phyloP scores from a whole-genome alignment of 2,329 filamentous ascomycete species.

The Phialophora verrucosa region DNA sequence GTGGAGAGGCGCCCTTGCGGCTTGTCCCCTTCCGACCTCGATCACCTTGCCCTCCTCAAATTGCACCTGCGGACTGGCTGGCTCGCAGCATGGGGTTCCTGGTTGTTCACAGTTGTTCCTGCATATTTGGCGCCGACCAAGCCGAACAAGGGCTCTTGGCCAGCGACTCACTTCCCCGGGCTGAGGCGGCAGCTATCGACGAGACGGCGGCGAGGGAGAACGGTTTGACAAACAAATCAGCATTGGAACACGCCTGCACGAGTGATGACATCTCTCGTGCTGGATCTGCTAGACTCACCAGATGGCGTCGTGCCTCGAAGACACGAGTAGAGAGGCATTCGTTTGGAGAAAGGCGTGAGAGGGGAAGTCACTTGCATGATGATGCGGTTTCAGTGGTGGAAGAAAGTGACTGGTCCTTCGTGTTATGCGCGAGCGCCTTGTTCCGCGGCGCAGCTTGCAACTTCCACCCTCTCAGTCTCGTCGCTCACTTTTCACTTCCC shows the following conservation, averaged over 20 bases:
- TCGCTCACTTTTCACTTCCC: conserved; percentile 6
- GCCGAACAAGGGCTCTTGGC: conserved; percentile 12
- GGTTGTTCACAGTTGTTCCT: conserved; percentile 28
- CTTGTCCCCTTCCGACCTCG: conserved; percentile 1
- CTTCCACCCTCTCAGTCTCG: conserved; percentile 6
- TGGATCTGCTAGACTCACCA: neutral
- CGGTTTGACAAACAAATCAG: conserved; percentile 8
- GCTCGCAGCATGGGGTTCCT: conserved; percentile 18
- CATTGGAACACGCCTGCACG: neutral
- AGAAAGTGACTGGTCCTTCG: conserved; percentile 15
- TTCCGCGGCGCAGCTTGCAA: conserved; percentile 20
- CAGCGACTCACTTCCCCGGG: conserved; percentile 14
- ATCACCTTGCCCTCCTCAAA: conserved; percentile 15
- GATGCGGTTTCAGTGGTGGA: conserved; percentile 20
- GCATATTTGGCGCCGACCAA: conserved; percentile 33
- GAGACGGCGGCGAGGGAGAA: conserved; percentile 8
- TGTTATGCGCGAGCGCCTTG: conserved; percentile 27
- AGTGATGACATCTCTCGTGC: conserved; percentile 8
- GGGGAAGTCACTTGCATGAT: conserved; percentile 6
- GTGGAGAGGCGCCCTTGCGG: conserved; percentile 4
- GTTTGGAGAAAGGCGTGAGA: neutral
- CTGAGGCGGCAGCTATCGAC: conserved; percentile 17
- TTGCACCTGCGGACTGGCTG: conserved; percentile 9
- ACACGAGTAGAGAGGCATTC: neutral
- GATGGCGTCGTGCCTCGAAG: neutral